These are phyloP conservation scores for Stenogyne calaminthoides DNA, from an alignment of 305 asterid species.

Conservation along the genomic window DNA sequence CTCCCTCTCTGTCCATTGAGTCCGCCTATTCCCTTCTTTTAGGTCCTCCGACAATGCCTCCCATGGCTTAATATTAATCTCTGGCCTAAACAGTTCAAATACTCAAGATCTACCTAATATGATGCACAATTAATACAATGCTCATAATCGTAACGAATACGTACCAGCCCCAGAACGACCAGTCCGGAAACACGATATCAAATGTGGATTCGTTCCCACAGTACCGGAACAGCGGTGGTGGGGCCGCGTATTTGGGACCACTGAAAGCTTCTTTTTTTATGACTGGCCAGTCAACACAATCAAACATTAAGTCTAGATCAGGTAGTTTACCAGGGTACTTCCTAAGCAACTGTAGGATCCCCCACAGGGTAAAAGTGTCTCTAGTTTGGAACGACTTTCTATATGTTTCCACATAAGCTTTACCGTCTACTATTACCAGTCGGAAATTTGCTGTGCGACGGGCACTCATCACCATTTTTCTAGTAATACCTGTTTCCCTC, in stretches of 20 bases:
- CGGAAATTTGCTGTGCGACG: slow-evolving; percentile 72
- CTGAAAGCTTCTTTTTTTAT: slow-evolving; percentile 43
- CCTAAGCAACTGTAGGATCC: slow-evolving; percentile 81
- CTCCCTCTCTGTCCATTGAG: slow-evolving; percentile 51
- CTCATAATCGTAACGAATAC: slow-evolving; percentile 15
- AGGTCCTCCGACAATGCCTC: slow-evolving; percentile 46
- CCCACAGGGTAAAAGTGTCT: slow-evolving; percentile 83
- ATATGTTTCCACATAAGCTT: slow-evolving; percentile 62
- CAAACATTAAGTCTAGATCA: slow-evolving; percentile 84
- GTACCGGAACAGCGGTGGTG: slow-evolving; percentile 86
- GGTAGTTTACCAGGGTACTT: slow-evolving; percentile 84
- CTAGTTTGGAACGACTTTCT: slow-evolving; percentile 69
- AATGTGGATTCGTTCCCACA: slow-evolving; percentile 56
- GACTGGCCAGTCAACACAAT: slow-evolving; percentile 79
- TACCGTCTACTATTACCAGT: slow-evolving; percentile 64
- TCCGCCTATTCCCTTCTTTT: slow-evolving; percentile 51
- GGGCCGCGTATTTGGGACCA: slow-evolving; percentile 36
- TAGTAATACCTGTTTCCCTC: slow-evolving; percentile 84
- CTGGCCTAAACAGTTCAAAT: slow-evolving; percentile 53
- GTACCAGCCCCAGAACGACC: slow-evolving; percentile 99
- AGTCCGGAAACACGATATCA: slow-evolving; percentile 91
- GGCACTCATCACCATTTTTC: slow-evolving; percentile 69
- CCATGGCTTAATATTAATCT: slow-evolving; percentile 64
- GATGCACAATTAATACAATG: neutral
- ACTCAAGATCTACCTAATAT: neutral